These are phyloP conservation scores for Lentinula boryana DNA, from an alignment of 768 basidiomycete species.

Conservation along the genomic window DNA sequence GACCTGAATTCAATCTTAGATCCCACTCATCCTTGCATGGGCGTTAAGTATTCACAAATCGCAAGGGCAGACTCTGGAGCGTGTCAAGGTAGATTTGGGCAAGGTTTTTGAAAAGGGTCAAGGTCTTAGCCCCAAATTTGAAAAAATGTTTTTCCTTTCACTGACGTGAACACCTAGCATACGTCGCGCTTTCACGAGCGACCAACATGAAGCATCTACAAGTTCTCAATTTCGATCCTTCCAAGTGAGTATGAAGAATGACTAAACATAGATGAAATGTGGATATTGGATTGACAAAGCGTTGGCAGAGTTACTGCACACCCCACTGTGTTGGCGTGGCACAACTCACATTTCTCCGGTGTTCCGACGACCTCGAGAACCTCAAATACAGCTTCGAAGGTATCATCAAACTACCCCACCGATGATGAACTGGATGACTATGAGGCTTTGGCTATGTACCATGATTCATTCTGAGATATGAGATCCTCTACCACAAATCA, in stretches of 20 bases:
- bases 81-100: constrained; percentile 74
- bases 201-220: constrained; percentile 61
- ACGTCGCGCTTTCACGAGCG: constrained; percentile 70
- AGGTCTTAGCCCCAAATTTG: constrained; percentile 32
- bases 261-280: too few species aligned
- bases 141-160: background rate
- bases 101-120: constrained; percentile 78
- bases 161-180: constrained; percentile 32
- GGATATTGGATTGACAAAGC: background rate
- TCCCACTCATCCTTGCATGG: constrained; percentile 83
- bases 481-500: background rate
- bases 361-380: constrained; percentile 11
- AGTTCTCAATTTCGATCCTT: constrained; percentile 55
- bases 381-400: constrained; percentile 11
- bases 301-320: constrained; percentile 54
- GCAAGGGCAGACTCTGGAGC: constrained; percentile 83
- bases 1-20: constrained; percentile 23
- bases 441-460: constrained; percentile 26
- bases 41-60: constrained; percentile 86
- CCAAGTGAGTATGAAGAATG: constrained; percentile 36
- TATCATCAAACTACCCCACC: background rate
- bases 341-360: constrained; percentile 9
- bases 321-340: constrained; percentile 57
- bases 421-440: constrained; percentile 34
- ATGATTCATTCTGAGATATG: constrained; percentile 6